Evolutionary conservation across 2,329 filamentous ascomycete genomes (phyloP), one percentile per base, ranked within the genome.

Genomic region (Arthrobotrys musiformis): DNA sequence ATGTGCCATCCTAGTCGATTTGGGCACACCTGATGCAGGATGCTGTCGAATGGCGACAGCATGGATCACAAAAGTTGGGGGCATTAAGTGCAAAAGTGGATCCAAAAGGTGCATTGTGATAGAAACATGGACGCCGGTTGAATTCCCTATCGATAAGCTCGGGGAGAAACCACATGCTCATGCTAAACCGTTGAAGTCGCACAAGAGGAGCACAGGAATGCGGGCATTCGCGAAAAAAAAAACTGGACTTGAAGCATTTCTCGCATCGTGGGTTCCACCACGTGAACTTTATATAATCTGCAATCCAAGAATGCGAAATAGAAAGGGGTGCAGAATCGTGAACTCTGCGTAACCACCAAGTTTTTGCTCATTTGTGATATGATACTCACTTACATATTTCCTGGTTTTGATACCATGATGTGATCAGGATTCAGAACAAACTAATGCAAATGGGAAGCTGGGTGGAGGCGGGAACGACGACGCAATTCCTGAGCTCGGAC

Each of bases 11-110:
- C 46, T 33, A 13, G 68, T 46, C 46, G 5, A 6, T 26, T 28
- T 40, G 54, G 37, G 54, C 54, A 40, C 40, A 22, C 37, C 37
- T 46, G 50, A 40, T 56, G 46, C 63, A 44, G n/a, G 28, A 46
- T 19, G 50, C 52, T 37, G 68, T 64, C 42, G 11, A 48, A 72
- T 72, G 68, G 68, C 68, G 68, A 72, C 68, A 72, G 15, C 58
- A 35, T 46, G 58, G 42, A 30, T 62, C 33, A 46, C 24, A 62
- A 62, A 62, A 44, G n/a, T 46, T 62, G 35, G 58, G 37, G 58
- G 58, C 37, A 8, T 19, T 19, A n/a, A n/a, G n/a, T n/a, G n/a
- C n/a, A n/a, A n/a, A n/a, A 8, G 56, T 40, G 56, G 28, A 28
- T 35, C 19, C 19, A 2, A 17, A 11, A 11, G 13, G 17, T n/a